phyloP scores from a whole-genome alignment of 176 grass and related monocot genomes.

The Canna indica region DNA sequence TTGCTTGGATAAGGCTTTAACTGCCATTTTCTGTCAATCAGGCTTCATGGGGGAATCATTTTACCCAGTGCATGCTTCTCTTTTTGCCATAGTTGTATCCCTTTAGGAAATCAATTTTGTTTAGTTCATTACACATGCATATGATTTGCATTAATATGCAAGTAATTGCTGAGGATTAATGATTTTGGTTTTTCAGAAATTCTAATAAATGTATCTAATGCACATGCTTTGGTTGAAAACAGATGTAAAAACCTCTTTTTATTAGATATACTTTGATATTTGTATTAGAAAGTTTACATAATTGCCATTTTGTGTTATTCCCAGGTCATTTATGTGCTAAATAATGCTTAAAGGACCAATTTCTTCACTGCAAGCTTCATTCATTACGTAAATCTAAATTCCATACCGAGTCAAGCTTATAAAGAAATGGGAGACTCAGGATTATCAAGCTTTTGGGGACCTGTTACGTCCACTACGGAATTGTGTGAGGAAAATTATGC shows the following conservation, averaged over 20 bases:
- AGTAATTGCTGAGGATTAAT: background rate
- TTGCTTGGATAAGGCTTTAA: background rate
- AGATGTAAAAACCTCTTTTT: background rate
- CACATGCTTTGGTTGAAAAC: too few species aligned
- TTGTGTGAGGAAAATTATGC: slow-evolving; percentile 4
- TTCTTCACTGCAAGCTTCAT: background rate
- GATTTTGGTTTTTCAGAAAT: background rate
- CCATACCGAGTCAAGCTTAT: background rate
- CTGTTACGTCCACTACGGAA: background rate
- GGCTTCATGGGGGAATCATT: background rate
- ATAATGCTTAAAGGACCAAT: background rate
- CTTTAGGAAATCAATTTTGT: background rate
- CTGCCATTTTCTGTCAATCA: background rate
- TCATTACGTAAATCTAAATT: background rate
- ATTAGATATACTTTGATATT: background rate
- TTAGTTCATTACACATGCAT: background rate
- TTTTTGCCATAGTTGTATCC: background rate
- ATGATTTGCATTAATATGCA: background rate
- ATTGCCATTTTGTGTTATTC: background rate
- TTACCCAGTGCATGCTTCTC: background rate
- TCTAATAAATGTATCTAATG: background rate
- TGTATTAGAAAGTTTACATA: background rate
- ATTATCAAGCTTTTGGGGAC: background rate
- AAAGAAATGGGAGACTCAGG: background rate
- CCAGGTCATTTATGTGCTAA: background rate